A percentile compares a stretch with the other conserved stretches of the same genome.
phyloP scores from a whole-genome alignment of 208 protist genomes.

The Wallacemonas collosoma region DNA sequence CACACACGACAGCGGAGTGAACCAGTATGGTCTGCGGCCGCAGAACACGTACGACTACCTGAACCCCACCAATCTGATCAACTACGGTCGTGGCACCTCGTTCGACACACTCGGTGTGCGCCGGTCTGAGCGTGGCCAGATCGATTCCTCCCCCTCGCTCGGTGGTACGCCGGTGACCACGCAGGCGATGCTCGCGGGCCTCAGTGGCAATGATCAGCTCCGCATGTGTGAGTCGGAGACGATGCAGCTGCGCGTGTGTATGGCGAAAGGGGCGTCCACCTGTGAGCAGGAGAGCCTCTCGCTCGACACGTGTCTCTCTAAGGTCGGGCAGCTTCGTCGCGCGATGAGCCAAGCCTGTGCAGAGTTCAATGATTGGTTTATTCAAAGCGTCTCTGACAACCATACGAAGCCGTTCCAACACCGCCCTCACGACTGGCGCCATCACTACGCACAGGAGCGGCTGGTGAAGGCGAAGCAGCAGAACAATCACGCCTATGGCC shows the following conservation, averaged over 20 bases:
- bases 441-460: slow-evolving; percentile 88
- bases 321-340: slow-evolving; percentile 76
- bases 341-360: slow-evolving; percentile 63
- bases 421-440: slow-evolving; percentile 86
- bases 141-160: slow-evolving; percentile 80
- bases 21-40: slow-evolving; percentile 88
- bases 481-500: slow-evolving; percentile 70
- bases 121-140: slow-evolving; percentile 72
- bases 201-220: slow-evolving; percentile 82
- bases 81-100: slow-evolving; percentile 85
- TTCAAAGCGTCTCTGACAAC: slow-evolving; percentile 89
- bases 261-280: slow-evolving; percentile 73
- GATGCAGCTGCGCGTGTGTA: slow-evolving; percentile 86
- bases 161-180: slow-evolving; percentile 78
- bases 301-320: slow-evolving; percentile 76
- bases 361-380: slow-evolving; percentile 92
- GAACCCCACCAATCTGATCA: slow-evolving; percentile 89
- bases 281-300: slow-evolving; percentile 80
- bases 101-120: slow-evolving; percentile 89
- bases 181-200: slow-evolving; percentile 76
- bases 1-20: slow-evolving; percentile 75
- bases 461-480: slow-evolving; percentile 80
- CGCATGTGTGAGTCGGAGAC: slow-evolving; percentile 85
- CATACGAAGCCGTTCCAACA: slow-evolving; percentile 91
- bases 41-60: slow-evolving; percentile 81